phyloP scores from a whole-genome alignment of 2,329 filamentous ascomycete genomes.

The Phialophora expanda region DNA sequence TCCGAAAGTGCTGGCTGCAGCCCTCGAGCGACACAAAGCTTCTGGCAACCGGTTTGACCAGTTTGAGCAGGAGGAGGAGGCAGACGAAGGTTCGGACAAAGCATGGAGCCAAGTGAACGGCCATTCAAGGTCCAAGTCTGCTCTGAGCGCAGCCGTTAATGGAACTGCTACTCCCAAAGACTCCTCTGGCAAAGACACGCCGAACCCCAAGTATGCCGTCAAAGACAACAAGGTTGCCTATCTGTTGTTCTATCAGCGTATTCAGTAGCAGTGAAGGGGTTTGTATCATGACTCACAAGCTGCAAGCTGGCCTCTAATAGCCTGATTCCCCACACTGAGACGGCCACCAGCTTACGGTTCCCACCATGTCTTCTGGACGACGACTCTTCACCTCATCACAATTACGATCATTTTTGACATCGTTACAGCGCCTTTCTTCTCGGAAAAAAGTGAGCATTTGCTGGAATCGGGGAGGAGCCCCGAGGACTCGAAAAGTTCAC shows the following conservation, averaged over 20 bases:
- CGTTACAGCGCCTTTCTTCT: constrained; percentile 21
- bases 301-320: background rate
- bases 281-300: background rate
- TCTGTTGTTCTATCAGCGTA: constrained; percentile 87
- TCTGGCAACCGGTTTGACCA: constrained; percentile 75
- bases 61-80: constrained; percentile 69
- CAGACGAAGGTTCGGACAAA: constrained; percentile 61
- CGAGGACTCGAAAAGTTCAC: constrained; percentile 12
- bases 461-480: background rate
- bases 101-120: constrained; percentile 88
- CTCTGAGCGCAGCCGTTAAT: constrained; percentile 60
- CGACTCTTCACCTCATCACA: background rate
- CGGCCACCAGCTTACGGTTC: background rate
- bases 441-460: constrained; percentile 24
- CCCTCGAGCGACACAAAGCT: constrained; percentile 67
- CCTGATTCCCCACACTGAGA: background rate
- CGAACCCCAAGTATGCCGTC: constrained; percentile 62
- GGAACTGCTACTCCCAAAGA: constrained; percentile 63
- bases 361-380: constrained; percentile 11
- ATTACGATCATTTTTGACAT: constrained; percentile 22
- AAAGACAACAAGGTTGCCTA: constrained; percentile 98
- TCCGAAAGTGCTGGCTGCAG: constrained; percentile 68
- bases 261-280: constrained; percentile 14
- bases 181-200: constrained; percentile 62
- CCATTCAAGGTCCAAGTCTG: constrained; percentile 71